A percentile compares a stretch with the other conserved stretches of the same genome.
Evolutionary conservation across 768 basidiomycete species (phyloP).

Genomic region (Panaeolus papilionaceus): DNA sequence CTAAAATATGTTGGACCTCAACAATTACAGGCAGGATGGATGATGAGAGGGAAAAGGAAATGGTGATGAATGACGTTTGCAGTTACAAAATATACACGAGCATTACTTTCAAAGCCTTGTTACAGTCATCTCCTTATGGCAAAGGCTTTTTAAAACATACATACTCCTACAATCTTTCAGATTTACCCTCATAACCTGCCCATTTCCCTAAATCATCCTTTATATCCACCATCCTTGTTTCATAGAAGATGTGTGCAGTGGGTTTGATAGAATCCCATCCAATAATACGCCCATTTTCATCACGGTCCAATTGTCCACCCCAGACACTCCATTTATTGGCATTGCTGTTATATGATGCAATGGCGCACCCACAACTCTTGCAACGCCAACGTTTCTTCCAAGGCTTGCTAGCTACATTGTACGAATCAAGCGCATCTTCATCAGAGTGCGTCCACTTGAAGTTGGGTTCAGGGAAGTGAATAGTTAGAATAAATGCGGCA

Average conservation of each 20-base stretch:
- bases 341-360: slow-evolving; percentile 59
- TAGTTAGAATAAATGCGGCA: slow-evolving; percentile 66
- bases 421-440: slow-evolving; percentile 48
- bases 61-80: slow-evolving; percentile 2
- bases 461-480: slow-evolving; percentile 56
- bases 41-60: background rate
- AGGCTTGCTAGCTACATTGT: slow-evolving; percentile 53
- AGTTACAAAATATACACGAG: background rate
- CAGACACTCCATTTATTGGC: slow-evolving; percentile 60
- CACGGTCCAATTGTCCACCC: slow-evolving; percentile 61
- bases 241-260: slow-evolving; percentile 72
- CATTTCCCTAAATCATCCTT: slow-evolving; percentile 65
- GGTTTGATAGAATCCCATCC: slow-evolving; percentile 64
- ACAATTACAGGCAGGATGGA: background rate
- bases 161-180: slow-evolving; percentile 30
- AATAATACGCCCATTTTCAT: slow-evolving; percentile 54
- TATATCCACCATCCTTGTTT: slow-evolving; percentile 62
- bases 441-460: slow-evolving; percentile 62
- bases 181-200: slow-evolving; percentile 65
- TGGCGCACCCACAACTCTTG: slow-evolving; percentile 60
- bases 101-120: background rate
- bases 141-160: background rate
- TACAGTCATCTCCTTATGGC: slow-evolving; percentile 9
- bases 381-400: slow-evolving; percentile 71
- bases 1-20: background rate